These are phyloP conservation scores for Tylopilus sp. DNA, from an alignment of 768 basidiomycete genomes.

Conservation along the genomic window DNA sequence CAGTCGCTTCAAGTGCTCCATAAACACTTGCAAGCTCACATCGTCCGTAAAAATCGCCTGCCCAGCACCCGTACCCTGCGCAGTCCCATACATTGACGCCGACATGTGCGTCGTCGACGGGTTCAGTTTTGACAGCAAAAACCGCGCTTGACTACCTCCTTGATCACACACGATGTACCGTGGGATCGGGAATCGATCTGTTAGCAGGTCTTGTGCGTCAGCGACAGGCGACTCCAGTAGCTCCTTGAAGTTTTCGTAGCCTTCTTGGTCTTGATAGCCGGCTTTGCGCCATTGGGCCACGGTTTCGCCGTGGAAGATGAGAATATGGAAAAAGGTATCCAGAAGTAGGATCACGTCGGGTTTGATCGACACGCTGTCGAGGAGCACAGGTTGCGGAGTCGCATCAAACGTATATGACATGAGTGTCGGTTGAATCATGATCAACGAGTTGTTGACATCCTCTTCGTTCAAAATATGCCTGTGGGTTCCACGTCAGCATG, in stretches of 20 bases:
- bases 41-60: constrained; percentile 99
- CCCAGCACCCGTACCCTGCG: constrained; percentile 61
- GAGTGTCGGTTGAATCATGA: constrained; percentile 99
- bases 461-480: constrained; percentile 95
- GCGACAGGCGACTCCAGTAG: constrained; percentile 79
- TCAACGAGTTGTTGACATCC: constrained; percentile 98
- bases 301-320: constrained; percentile 98
- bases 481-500: constrained; percentile 3
- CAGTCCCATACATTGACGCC: constrained; percentile 82
- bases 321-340: constrained; percentile 99
- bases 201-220: constrained; percentile 95
- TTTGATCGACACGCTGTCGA: constrained; percentile 97
- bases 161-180: constrained; percentile 98
- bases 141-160: constrained; percentile 96
- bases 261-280: constrained; percentile 97
- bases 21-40: constrained; percentile 95
- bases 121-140: constrained; percentile 93
- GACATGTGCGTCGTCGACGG: constrained; percentile 98
- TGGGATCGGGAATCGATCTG: constrained; percentile 95
- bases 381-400: constrained; percentile 86
- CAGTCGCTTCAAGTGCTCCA: constrained; percentile 94
- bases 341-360: constrained; percentile 94
- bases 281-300: constrained; percentile 98
- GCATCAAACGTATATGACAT: constrained; percentile 98
- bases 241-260: constrained; percentile 98